These are phyloP conservation scores for Septoria petroselini DNA, from an alignment of 2,329 filamentous ascomycete genomes.

Conservation along the genomic window DNA sequence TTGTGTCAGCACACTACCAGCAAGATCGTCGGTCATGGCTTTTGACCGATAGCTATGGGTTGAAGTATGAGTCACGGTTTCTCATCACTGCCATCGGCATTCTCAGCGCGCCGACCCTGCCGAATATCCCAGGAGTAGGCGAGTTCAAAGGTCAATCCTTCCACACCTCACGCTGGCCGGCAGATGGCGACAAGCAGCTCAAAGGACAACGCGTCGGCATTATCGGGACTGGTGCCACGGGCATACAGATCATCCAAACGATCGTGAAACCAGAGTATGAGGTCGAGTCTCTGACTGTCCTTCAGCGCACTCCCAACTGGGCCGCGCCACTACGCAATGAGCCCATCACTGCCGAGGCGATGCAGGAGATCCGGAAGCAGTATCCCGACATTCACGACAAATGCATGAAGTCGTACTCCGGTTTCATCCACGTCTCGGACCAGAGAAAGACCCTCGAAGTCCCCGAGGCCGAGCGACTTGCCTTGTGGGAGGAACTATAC, in stretches of 20 bases:
- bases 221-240: slow-evolving; percentile 45
- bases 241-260: slow-evolving; percentile 40
- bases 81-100: slow-evolving; percentile 47
- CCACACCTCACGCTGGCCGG: slow-evolving; percentile 43
- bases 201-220: slow-evolving; percentile 41
- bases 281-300: slow-evolving; percentile 51
- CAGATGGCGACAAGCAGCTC: slow-evolving; percentile 28
- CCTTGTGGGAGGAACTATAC: slow-evolving; percentile 44
- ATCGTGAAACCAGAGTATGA: slow-evolving; percentile 30
- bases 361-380: slow-evolving; percentile 29
- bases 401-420: slow-evolving; percentile 39
- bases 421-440: slow-evolving; percentile 37
- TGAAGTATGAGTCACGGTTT: slow-evolving; percentile 31
- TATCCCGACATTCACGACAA: slow-evolving; percentile 34
- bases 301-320: slow-evolving; percentile 64
- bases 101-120: slow-evolving; percentile 33
- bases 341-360: slow-evolving; percentile 26
- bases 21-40: slow-evolving; percentile 37
- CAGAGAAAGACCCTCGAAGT: slow-evolving; percentile 48
- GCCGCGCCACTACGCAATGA: slow-evolving; percentile 32
- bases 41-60: slow-evolving; percentile 29
- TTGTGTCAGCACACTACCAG: slow-evolving; percentile 39
- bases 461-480: slow-evolving; percentile 41
- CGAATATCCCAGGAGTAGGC: slow-evolving; percentile 37
- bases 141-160: slow-evolving; percentile 40